Percentiles rank a stretch among this genome's conserved stretches.
Evolutionary conservation across 1,284 basidiomycete species (phyloP).

Genomic region (Mycena sp.): DNA sequence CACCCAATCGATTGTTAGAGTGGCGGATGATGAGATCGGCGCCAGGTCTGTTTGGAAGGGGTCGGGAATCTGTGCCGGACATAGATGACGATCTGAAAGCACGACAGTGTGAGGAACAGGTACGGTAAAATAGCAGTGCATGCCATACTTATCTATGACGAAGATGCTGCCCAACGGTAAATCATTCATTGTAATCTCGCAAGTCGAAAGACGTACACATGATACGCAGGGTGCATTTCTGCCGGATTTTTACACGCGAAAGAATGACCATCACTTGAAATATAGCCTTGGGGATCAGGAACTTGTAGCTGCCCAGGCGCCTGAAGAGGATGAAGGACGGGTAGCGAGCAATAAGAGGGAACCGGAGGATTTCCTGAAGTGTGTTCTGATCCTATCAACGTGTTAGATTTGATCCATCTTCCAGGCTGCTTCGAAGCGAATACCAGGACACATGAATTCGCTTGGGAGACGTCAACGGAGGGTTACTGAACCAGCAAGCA

Average conservation of each 20-base stretch:
- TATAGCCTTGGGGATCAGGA: slow-evolving; percentile 53
- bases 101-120: slow-evolving; percentile 39
- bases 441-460: slow-evolving; percentile 66
- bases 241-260: slow-evolving; percentile 67
- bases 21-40: slow-evolving; percentile 50
- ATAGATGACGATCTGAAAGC: slow-evolving; percentile 63
- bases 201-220: slow-evolving; percentile 58
- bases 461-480: slow-evolving; percentile 43
- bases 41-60: slow-evolving; percentile 57
- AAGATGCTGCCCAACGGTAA: slow-evolving; percentile 54
- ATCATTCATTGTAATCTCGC: not conserved
- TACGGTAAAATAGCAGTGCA: slow-evolving; percentile 38
- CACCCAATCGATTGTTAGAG: slow-evolving; percentile 64
- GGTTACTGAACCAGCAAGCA: not conserved
- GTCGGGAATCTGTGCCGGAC: slow-evolving; percentile 52
- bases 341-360: slow-evolving; percentile 66
- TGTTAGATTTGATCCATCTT: not conserved
- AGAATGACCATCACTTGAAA: slow-evolving; percentile 66
- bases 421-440: slow-evolving; percentile 1
- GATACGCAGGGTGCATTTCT: slow-evolving; percentile 64
- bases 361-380: slow-evolving; percentile 50
- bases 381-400: slow-evolving; percentile 60
- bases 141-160: slow-evolving; percentile 58
- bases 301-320: slow-evolving; percentile 32
- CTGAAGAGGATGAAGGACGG: slow-evolving; percentile 62